Conservation (phyloP, 2,329 filamentous ascomycete species). For the Calonectria honghensis region DNA sequence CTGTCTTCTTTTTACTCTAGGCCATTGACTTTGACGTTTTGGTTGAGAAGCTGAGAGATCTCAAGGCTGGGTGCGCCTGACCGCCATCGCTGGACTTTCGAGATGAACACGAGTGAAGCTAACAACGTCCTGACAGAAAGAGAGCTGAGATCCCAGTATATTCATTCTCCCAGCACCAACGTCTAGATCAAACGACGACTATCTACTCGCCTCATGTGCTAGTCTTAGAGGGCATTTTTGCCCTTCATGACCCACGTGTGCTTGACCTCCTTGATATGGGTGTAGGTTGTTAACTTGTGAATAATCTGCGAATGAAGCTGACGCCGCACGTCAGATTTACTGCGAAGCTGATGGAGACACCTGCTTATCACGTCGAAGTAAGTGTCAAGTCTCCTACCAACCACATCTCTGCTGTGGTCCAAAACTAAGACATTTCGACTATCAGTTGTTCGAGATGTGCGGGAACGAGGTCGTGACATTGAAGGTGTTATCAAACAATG, state of each 20-base stretch:
- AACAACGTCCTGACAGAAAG: constrained; percentile 71
- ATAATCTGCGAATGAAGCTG: constrained; percentile 15
- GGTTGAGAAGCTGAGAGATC: constrained; percentile 84
- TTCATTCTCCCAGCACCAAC: constrained; percentile 93
- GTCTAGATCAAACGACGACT: constrained; percentile 85
- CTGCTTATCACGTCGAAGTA: constrained; percentile 91
- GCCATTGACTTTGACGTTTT: constrained; percentile 96
- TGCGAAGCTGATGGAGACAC: constrained; percentile 97
- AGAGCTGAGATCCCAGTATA: constrained; percentile 95
- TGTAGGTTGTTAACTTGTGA: constrained; percentile 65
- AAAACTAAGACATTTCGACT: constrained; percentile 38
- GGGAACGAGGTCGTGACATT: constrained; percentile 91
- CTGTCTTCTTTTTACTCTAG: constrained; percentile 54
- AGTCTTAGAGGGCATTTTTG: constrained; percentile 96
- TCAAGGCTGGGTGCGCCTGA: constrained; percentile 88
- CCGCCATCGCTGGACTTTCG: not conserved
- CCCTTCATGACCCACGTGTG: constrained; percentile 90
- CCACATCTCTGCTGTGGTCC: not conserved
- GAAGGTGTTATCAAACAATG: constrained; percentile 98
- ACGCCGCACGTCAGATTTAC: constrained; percentile 79
- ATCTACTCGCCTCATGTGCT: constrained; percentile 98
- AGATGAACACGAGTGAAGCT: constrained; percentile 32
- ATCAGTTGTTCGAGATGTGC: constrained; percentile 88
- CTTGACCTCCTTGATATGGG: constrained; percentile 93
- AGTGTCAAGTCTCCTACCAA: constrained; percentile 55